Evolutionary conservation across 2,329 filamentous ascomycete genomes (phyloP), one percentile per base, ranked within the genome.

Genomic region (Daldinia sp.): DNA sequence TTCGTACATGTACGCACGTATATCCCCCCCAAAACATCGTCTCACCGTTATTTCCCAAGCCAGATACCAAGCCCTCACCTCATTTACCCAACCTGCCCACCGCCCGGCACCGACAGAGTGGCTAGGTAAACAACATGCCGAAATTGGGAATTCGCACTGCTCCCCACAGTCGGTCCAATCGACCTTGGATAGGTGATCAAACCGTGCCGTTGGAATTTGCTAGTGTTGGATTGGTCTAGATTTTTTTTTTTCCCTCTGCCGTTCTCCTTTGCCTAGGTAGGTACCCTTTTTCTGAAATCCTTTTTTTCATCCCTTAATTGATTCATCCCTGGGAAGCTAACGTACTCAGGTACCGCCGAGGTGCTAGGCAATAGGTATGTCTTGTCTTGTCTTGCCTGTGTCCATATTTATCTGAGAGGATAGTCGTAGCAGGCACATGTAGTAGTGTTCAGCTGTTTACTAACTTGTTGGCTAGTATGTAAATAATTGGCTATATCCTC

Each of bases 171-270:
- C 19, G 15, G 10, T 19, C 34, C 4, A 4, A 1, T 2, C n/a
- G 6, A 37, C 13, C 6, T 17, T 6, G 45, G 30, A 27, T 13
- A 27, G 19, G n/a, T 17, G 11, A 15, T 34, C 3, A 4, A 27
- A 43, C 15, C 30, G 10, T 13, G 11, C 29, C 30, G 34, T 52
- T 56, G 62, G 63, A 60, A 63, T 60, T 59, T 30, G 45, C 35
- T 56, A 52, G 50, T 39, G 52, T 3, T 34, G 48, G 15, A 43
- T 17, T 11, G 43, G 39, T 13, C 17, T 27, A 30, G 7, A 32
- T 7, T 1, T 25, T 30, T 10, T 25, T 48, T 32, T n/a, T 39
- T 55, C 58, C 41, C 45, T 61, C 7, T 34, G 21, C 13, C 11
- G 13, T 11, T 35, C 21, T 23, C 29, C 10, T 48, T 23, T 57